Evolutionary conservation across 2,329 filamentous ascomycete genomes (phyloP).

Genomic region (Monosporascus sp.): DNA sequence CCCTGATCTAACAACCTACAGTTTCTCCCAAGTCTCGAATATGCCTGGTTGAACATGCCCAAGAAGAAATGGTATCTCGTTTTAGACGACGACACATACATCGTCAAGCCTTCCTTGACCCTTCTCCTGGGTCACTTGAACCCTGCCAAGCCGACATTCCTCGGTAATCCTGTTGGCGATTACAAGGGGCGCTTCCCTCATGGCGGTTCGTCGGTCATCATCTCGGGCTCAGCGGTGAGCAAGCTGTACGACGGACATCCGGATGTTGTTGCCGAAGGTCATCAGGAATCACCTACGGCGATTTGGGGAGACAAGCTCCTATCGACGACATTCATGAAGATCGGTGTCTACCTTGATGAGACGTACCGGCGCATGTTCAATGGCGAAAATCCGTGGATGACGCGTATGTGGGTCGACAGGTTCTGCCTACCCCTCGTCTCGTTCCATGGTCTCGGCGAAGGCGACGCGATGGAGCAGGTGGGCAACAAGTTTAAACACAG

Average conservation of each 20-base stretch:
- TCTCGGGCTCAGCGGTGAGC: conserved; percentile 47
- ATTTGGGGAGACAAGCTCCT: conserved; percentile 51
- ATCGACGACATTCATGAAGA: conserved; percentile 46
- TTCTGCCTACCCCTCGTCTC: conserved; percentile 51
- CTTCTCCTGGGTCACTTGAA: conserved; percentile 46
- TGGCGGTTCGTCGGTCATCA: conserved; percentile 48
- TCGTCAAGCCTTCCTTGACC: conserved; percentile 44
- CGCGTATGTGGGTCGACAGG: conserved; percentile 43
- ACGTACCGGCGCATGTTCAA: conserved; percentile 50
- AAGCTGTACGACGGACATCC: conserved; percentile 37
- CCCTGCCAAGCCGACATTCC: conserved; percentile 40
- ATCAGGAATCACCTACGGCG: conserved; percentile 44
- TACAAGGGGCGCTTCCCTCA: conserved; percentile 52
- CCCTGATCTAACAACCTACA: conserved; percentile 18
- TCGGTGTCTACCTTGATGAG: conserved; percentile 52
- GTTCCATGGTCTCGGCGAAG: conserved; percentile 45
- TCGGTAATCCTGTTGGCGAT: conserved; percentile 54
- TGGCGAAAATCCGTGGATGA: conserved; percentile 45
- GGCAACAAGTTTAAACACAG: conserved; percentile 35
- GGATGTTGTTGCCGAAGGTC: conserved; percentile 37
- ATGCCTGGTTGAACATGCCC: conserved; percentile 44
- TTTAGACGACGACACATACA: conserved; percentile 53
- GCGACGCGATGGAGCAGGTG: conserved; percentile 39
- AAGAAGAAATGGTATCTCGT: conserved; percentile 56
- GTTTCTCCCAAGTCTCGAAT: conserved; percentile 52